Evolutionary conservation across 2,329 filamentous ascomycete genomes (phyloP).

Genomic region (Trichoderma sp.): DNA sequence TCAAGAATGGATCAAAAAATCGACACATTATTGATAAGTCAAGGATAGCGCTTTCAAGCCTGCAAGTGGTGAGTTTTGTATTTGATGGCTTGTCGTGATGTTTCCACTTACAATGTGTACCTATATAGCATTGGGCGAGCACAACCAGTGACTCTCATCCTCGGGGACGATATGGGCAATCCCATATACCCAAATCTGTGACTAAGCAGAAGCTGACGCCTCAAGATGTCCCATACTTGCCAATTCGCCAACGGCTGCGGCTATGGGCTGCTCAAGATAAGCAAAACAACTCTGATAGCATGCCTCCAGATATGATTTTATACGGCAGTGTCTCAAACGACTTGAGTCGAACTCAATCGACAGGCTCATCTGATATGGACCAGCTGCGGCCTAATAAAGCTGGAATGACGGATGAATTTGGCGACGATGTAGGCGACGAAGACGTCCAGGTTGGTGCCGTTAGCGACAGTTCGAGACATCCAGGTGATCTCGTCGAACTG

Average conservation of each 20-base stretch:
- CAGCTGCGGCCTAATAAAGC: constrained; percentile 34
- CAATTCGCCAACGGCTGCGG: constrained; percentile 49
- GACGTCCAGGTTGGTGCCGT: constrained; percentile 37
- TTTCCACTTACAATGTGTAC: constrained; percentile 14
- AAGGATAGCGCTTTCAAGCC: background rate
- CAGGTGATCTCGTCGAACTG: constrained; percentile 59
- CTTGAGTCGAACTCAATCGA: constrained; percentile 42
- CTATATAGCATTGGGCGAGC: constrained; percentile 31
- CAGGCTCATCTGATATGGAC: constrained; percentile 41
- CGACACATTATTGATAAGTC: background rate
- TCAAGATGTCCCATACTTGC: constrained; percentile 18
- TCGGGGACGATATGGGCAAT: constrained; percentile 21
- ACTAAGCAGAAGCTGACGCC: background rate
- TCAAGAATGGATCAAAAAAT: background rate
- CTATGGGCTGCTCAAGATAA: constrained; percentile 48
- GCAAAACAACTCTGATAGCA: constrained; percentile 30
- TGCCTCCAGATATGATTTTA: constrained; percentile 37
- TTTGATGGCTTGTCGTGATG: background rate
- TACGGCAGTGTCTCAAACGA: constrained; percentile 39
- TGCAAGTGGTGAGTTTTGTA: constrained; percentile 17
- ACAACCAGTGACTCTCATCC: constrained; percentile 15
- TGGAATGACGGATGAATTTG: constrained; percentile 35
- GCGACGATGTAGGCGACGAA: constrained; percentile 37
- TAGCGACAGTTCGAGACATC: constrained; percentile 36
- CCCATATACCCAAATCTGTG: constrained; percentile 8